These are phyloP conservation scores for Yarrowia hollandica DNA, from an alignment of 805 yeast species.

Conservation along the genomic window DNA sequence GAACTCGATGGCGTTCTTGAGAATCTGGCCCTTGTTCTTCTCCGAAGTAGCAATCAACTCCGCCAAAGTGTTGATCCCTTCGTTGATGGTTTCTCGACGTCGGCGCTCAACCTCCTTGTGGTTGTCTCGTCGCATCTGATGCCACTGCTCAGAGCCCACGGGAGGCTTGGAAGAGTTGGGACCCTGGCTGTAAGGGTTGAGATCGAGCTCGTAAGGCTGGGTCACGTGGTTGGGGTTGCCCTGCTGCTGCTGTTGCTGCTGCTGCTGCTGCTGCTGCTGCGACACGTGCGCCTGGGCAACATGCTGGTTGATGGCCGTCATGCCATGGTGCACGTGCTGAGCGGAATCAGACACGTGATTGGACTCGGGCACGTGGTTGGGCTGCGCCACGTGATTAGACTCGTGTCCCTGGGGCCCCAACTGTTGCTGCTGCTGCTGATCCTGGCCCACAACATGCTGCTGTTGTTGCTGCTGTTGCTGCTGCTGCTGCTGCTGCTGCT, in stretches of 20 bases:
- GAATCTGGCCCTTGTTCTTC: slow-evolving; percentile 85
- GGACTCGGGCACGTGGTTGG: not conserved
- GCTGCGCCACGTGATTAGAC: not conserved
- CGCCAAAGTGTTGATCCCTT: slow-evolving; percentile 80
- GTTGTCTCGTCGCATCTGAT: slow-evolving; percentile 75
- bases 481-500: not conserved
- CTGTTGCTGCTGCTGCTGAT: not conserved
- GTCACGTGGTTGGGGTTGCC: no score
- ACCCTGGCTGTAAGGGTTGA: slow-evolving; percentile 4
- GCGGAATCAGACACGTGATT: not conserved
- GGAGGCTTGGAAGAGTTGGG: slow-evolving; percentile 48
- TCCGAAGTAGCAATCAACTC: slow-evolving; percentile 78
- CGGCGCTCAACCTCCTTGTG: slow-evolving; percentile 96
- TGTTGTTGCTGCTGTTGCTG: not conserved
- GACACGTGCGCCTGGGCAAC: not conserved
- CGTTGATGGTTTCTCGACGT: slow-evolving; percentile 83
- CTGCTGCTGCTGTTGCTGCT: no score
- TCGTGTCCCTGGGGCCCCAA: not conserved
- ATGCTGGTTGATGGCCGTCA: slow-evolving; percentile 21
- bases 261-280: slow-evolving; percentile 2
- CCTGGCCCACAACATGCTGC: not conserved
- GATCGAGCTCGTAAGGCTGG: slow-evolving; percentile 8
- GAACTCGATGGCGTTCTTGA: slow-evolving; percentile 85
- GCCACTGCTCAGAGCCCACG: slow-evolving; percentile 84
- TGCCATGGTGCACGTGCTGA: slow-evolving; percentile 13